A percentile compares a stretch with the other conserved stretches of the same genome.
Conservation (phyloP, 192 early-diverging fungal species). For the Funneliformis mosseae region DNA sequence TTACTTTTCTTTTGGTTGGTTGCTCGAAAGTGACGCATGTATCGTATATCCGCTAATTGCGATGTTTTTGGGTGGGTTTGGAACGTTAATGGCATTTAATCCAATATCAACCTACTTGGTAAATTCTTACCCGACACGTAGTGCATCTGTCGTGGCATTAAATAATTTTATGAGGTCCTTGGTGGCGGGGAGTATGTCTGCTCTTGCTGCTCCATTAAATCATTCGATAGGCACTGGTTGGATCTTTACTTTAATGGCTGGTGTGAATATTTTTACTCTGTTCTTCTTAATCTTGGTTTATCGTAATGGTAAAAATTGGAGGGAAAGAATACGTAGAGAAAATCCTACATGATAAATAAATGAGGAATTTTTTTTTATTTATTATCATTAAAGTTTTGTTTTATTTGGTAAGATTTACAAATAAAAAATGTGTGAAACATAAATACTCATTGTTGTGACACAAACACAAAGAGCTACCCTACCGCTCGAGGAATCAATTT, state of each 20-base stretch:
- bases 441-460: too few species aligned
- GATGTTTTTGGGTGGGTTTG: conserved; percentile 33
- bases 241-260: conserved; percentile 3
- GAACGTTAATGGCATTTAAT: conserved; percentile 1
- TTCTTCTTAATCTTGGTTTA: neutral
- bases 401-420: too few species aligned
- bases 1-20: conserved; percentile 41
- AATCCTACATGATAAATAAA: neutral
- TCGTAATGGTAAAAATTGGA: conserved; percentile 1
- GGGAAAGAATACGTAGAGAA: conserved; percentile 4
- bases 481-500: too few species aligned
- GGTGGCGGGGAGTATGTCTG: neutral
- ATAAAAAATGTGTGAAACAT: too few species aligned
- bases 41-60: conserved; percentile 30
- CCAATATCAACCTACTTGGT: neutral
- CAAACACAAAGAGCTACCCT: too few species aligned
- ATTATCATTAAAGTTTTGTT: too few species aligned
- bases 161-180: neutral
- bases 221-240: neutral
- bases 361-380: too few species aligned
- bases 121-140: neutral
- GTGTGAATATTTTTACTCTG: neutral
- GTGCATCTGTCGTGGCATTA: conserved; percentile 13
- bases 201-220: neutral
- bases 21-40: conserved; percentile 25